Percentiles rank a stretch among this genome's conserved stretches.
phyloP scores from a whole-genome alignment of 257 asterid genomes.

The Orobanche coerulescens region DNA sequence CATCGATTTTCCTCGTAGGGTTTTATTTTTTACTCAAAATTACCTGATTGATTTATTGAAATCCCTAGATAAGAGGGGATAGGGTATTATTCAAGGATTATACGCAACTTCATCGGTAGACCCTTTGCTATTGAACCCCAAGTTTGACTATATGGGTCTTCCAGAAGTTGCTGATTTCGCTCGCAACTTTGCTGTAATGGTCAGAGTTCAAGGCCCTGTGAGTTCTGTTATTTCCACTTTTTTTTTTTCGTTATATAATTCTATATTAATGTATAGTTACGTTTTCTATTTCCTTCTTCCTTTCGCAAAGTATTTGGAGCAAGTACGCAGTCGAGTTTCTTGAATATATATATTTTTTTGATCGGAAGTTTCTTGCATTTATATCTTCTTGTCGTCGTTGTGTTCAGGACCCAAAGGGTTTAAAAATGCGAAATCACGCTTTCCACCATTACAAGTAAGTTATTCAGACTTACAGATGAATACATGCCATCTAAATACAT shows the following conservation, averaged over 20 bases:
- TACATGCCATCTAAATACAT: background rate
- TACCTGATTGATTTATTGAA: constrained; percentile 16
- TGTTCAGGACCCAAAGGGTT: constrained; percentile 90
- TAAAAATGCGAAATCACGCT: constrained; percentile 90
- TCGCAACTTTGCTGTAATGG: constrained; percentile 82
- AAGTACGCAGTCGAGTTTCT: background rate
- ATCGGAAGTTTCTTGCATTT: too few relatives aligned
- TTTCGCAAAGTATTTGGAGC: background rate
- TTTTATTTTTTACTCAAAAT: background rate
- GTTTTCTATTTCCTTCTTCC: background rate
- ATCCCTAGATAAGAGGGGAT: constrained; percentile 28
- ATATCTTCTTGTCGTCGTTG: constrained; percentile 10
- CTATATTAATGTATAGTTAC: background rate
- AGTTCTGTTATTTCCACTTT: constrained; percentile 33
- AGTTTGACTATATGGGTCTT: constrained; percentile 48
- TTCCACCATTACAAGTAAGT: constrained; percentile 87
- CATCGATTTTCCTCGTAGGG: background rate
- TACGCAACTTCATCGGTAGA: constrained; percentile 29
- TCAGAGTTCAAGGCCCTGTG: constrained; percentile 97
- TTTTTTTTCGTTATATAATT: background rate
- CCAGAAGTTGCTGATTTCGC: constrained; percentile 77
- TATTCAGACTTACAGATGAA: background rate
- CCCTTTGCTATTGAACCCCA: constrained; percentile 10
- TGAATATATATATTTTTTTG: background rate
- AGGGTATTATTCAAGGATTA: constrained; percentile 15